Conservation (phyloP, 352 stramenopile species). For the Globisporangium camurandrum region DNA sequence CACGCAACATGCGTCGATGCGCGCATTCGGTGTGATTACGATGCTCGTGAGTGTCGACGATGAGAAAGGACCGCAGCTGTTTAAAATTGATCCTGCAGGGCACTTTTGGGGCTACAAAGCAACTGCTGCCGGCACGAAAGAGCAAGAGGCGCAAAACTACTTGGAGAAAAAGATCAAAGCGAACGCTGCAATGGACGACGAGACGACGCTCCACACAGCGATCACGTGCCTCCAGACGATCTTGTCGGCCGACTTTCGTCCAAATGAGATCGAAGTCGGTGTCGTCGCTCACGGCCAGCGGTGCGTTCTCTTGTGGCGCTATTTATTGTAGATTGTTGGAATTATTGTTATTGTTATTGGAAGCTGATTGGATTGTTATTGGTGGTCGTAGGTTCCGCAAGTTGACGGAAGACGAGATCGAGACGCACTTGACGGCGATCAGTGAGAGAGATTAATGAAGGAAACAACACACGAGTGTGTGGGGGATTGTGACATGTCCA, state of each 20-base stretch:
- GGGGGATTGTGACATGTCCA: too few species aligned
- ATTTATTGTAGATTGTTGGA: too few species aligned
- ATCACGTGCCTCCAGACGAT: constrained; percentile 98
- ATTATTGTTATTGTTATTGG: background rate
- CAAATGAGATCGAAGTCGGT: constrained; percentile 93
- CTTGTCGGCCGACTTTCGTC: constrained; percentile 96
- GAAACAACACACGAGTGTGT: too few species aligned
- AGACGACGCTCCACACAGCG: constrained; percentile 92
- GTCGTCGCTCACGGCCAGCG: constrained; percentile 55
- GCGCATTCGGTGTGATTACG: constrained; percentile 93
- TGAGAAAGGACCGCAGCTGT: constrained; percentile 96
- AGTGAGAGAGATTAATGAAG: constrained; percentile 86
- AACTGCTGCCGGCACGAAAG: constrained; percentile 92
- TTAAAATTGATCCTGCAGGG: constrained; percentile 98
- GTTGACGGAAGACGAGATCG: constrained; percentile 96
- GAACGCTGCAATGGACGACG: constrained; percentile 86
- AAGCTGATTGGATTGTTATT: constrained; percentile 20
- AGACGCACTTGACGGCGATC: constrained; percentile 96
- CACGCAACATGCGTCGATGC: constrained; percentile 93
- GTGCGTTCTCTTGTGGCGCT: too few species aligned
- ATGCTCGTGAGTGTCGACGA: constrained; percentile 97
- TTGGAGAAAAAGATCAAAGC: constrained; percentile 97
- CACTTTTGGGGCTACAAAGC: constrained; percentile 95
- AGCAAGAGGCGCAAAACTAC: constrained; percentile 98
- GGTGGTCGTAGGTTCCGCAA: constrained; percentile 76